Percentiles rank a stretch among this genome's conserved stretches.
Conservation (phyloP, 2,329 filamentous ascomycete genomes). For the Xylaria polymorpha region DNA sequence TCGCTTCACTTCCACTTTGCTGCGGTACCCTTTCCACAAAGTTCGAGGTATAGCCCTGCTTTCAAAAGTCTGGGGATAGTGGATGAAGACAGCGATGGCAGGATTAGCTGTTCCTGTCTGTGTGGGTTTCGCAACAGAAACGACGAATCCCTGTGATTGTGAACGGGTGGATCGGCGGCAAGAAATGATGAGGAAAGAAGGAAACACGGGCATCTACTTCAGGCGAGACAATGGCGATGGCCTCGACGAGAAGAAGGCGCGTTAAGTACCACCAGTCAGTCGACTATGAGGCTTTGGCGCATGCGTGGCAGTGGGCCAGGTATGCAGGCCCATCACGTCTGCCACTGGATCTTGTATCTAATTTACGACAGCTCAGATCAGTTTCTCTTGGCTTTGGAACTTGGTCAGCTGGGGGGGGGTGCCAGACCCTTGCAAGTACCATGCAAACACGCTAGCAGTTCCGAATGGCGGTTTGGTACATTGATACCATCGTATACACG, state of each 20-base stretch:
- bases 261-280: conserved; percentile 51
- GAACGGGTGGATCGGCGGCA: conserved; percentile 20
- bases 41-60: conserved; percentile 30
- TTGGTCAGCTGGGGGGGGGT: conserved; percentile 36
- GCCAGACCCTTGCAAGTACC: conserved; percentile 31
- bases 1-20: conserved; percentile 38
- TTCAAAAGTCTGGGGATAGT: conserved; percentile 17
- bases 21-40: conserved; percentile 26
- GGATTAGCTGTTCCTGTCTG: conserved; percentile 20
- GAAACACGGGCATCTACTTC: conserved; percentile 35
- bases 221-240: conserved; percentile 33
- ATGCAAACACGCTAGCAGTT: conserved; percentile 38
- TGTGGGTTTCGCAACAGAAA: conserved; percentile 25
- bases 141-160: conserved; percentile 29
- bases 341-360: conserved; percentile 42
- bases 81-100: conserved; percentile 19
- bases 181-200: conserved; percentile 21
- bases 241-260: conserved; percentile 34
- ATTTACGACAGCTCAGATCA: conserved; percentile 45
- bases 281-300: conserved; percentile 49
- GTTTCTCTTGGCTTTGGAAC: conserved; percentile 39
- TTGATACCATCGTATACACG: conserved; percentile 35
- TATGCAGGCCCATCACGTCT: conserved; percentile 44
- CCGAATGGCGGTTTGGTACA: conserved; percentile 39
- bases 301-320: conserved; percentile 48